Conservation (phyloP, 108 stramenopile genomes). For the Chaetoceros tenuissimus region DNA sequence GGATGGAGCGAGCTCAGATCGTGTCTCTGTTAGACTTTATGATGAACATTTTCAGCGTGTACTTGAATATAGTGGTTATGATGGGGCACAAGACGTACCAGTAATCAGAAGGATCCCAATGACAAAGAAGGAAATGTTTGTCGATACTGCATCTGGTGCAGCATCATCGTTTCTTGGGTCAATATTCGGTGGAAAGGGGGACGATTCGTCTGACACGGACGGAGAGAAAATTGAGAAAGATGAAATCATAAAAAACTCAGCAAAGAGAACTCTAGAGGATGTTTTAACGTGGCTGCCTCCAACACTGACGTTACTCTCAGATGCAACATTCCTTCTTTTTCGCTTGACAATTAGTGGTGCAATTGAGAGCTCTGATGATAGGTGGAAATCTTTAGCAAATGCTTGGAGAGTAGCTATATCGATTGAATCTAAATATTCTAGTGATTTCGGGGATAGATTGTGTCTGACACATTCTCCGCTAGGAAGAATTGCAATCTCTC, state of each 20-base stretch:
- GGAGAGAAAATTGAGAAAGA: constrained; percentile 2
- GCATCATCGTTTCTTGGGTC: constrained; percentile 5
- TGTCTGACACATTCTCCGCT: background rate
- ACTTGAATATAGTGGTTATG: constrained; percentile 60
- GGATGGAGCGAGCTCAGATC: constrained; percentile 52
- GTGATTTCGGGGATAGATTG: background rate
- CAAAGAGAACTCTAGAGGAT: constrained; percentile 45
- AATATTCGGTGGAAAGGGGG: background rate
- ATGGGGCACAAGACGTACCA: constrained; percentile 12
- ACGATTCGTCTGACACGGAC: background rate
- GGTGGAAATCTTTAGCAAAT: constrained; percentile 58
- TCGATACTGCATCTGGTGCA: constrained; percentile 2
- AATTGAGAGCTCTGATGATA: constrained; percentile 36
- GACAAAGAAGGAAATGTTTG: constrained; percentile 8
- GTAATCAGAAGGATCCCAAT: constrained; percentile 28
- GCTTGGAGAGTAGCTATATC: constrained; percentile 47
- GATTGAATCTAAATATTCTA: constrained; percentile 11
- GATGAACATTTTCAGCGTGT: constrained; percentile 56
- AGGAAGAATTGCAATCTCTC: background rate
- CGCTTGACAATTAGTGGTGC: constrained; percentile 69
- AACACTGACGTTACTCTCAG: constrained; percentile 49
- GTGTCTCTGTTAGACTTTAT: constrained; percentile 52
- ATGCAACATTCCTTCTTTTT: constrained; percentile 64
- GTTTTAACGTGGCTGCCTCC: constrained; percentile 79
- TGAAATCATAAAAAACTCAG: constrained; percentile 19